Base-by-base conservation (phyloP, 2,329 filamentous ascomycete species). In the Calonectria henricotiae region DNA sequence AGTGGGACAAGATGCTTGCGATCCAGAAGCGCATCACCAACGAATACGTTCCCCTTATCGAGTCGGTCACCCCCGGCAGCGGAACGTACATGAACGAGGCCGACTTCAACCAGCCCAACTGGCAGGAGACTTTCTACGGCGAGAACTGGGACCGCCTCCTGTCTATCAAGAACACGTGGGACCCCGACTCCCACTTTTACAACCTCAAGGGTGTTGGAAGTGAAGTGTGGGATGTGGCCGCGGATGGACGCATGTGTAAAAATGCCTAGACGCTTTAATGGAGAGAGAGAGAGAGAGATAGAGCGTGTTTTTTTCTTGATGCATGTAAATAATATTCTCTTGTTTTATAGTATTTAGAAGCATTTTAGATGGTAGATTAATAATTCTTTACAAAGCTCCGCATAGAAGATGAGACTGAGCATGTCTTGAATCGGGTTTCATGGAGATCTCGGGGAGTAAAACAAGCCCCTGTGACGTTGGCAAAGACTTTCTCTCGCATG, bases 21-120 rank as follows among this genome's bases (percentile, higher is more conserved):
- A 72, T 74, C 5, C 80, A 82, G 70, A 71, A 79, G 61, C 73
- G 71, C n/a, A 80, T 81, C 51, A 81, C 78, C 1, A 58, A 78
- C 6, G 72, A 76, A 25, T 71, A 79, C 20, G 72, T 74, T 62
- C 79, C 79, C 1, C 66, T 76, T 15, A 71, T 80, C 4, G 73
- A 75, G 32, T 74, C 76, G 4, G 79, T 84, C 12, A 85, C 85
- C 0, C 84, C 85, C 1, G 82, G 81, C 1, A 79, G 81, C 9
- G 85, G 84, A 4, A 79, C 83, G 1, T 88, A 88, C 77, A 81
- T 87, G 81, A 89, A 88, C 74, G 88, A 90, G 80, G 86, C 84
- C 4, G 83, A 88, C 75, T 85, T 85, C 62, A 78, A 79, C 47
- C 81, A 87, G 75, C 80, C 80, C 1, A 73, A 84, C 55, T 88